A percentile compares a stretch with the other conserved stretches of the same genome.
phyloP scores from a whole-genome alignment of 805 yeast species.

The Alloascoidea hylecoeti region DNA sequence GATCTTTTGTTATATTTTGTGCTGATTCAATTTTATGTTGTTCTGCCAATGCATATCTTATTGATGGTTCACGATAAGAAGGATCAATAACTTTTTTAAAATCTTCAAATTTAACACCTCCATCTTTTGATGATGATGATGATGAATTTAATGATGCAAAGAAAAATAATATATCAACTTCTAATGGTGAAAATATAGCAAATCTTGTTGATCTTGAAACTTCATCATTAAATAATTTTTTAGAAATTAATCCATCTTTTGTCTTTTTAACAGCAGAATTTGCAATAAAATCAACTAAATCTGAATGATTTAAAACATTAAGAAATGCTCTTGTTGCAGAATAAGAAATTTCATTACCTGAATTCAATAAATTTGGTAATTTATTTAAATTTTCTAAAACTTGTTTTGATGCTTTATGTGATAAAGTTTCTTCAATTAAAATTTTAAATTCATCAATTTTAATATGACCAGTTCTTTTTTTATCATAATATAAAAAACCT shows the following conservation, averaged over 20 bases:
- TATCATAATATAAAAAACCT: slow-evolving; percentile 23
- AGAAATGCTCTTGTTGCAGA: slow-evolving; percentile 27
- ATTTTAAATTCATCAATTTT: slow-evolving; percentile 23
- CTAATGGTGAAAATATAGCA: slow-evolving; percentile 26
- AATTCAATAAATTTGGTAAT: slow-evolving; percentile 21
- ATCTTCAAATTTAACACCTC: slow-evolving; percentile 17
- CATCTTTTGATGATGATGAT: slow-evolving; percentile 13
- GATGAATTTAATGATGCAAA: slow-evolving; percentile 18
- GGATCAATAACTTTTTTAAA: slow-evolving; percentile 27
- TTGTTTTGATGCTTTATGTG: slow-evolving; percentile 25
- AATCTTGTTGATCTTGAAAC: slow-evolving; percentile 24
- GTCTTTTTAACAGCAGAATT: slow-evolving; percentile 16
- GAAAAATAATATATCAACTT: slow-evolving; percentile 26
- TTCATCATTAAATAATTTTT: slow-evolving; percentile 20
- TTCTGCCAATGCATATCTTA: no score
- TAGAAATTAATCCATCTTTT: slow-evolving; percentile 20
- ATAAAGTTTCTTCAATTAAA: slow-evolving; percentile 20
- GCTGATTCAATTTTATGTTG: slow-evolving; percentile 21
- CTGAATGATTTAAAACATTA: slow-evolving; percentile 24
- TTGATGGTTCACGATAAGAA: slow-evolving; percentile 22
- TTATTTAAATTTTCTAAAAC: slow-evolving; percentile 21
- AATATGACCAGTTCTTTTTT: slow-evolving; percentile 21
- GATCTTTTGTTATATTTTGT: slow-evolving; percentile 20
- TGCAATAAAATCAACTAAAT: slow-evolving; percentile 22
- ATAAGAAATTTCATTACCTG: slow-evolving; percentile 21